Conservation (phyloP, 2,329 filamentous ascomycete species). For the Beauveria sp. region DNA sequence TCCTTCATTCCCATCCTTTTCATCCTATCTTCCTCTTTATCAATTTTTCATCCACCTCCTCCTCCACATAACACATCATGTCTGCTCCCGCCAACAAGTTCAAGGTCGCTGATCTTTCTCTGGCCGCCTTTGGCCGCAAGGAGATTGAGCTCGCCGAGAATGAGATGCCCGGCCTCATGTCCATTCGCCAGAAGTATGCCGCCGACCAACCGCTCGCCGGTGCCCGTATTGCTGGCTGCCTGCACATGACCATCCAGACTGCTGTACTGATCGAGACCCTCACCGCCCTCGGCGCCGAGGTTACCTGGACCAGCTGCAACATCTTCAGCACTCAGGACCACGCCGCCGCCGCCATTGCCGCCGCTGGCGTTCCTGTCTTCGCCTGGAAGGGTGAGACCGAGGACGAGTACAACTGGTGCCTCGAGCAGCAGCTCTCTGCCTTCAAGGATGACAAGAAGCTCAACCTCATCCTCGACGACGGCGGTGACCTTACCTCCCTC, state of each 20-base stretch:
- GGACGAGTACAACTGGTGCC: constrained; percentile 99
- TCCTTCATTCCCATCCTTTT: constrained; percentile 19
- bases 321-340: constrained; percentile 99
- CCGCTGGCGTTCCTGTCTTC: constrained; percentile 79
- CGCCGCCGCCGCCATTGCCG: constrained; percentile 94
- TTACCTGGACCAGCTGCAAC: constrained; percentile 99
- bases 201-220: constrained; percentile 87
- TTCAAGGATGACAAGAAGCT: constrained; percentile 97
- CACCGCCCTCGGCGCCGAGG: constrained; percentile 87
- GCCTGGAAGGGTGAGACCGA: constrained; percentile 87
- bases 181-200: constrained; percentile 86
- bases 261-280: constrained; percentile 99
- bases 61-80: constrained; percentile 36
- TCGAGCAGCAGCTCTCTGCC: constrained; percentile 93
- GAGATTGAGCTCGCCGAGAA: constrained; percentile 97
- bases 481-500: constrained; percentile 91
- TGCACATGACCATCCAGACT: constrained; percentile 99
- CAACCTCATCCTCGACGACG: constrained; percentile 98
- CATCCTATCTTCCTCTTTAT: constrained; percentile 16
- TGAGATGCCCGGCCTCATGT: constrained; percentile 97
- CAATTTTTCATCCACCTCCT: constrained; percentile 18
- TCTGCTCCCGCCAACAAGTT: constrained; percentile 82
- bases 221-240: constrained; percentile 92
- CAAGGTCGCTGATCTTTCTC: constrained; percentile 97
- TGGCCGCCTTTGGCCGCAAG: constrained; percentile 96